Evolutionary conservation across 371 early-diverging fungal genomes (phyloP), one percentile per base, ranked within the genome.

Genomic region (Mortierella sp.): DNA sequence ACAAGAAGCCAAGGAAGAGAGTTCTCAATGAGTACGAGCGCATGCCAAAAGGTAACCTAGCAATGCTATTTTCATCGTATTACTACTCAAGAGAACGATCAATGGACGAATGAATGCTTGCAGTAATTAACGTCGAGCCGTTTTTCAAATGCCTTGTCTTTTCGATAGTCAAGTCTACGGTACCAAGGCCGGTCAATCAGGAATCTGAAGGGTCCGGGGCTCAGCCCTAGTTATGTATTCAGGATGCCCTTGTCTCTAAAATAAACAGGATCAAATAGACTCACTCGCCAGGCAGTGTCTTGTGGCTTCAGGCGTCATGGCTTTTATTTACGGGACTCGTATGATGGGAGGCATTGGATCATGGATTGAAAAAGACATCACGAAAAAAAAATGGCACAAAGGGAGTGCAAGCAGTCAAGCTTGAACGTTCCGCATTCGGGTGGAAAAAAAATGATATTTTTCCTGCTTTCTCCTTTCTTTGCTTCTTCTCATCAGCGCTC

Each of bases 1-100:
- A 76, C 14, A 87, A 84, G 43, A 89, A 85, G 55, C 83, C 89
- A 83, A 86, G 90, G 86, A 89, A 89, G 76, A 88, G 87, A 13
- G 92, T 90, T 53, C 88, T 91, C n/a, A 95, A 94, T 82, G 94
- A 92, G 9, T 95, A 95, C 74, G 95, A 95, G 82, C 89, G 92
- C 21, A 91, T 92, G 87, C 94, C 94, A 9, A 90, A 89, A 73
- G 91, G 92, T 81, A 92, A 88, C 74, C 77, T 88, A 76, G 4
- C 19, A 67, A 24, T 6, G 0, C 1, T 3, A 9, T 8, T 31
- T 34, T 34, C 61, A 16, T 3, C 34, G 61, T 34, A 67, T 21
- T 37, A 21, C 40, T 16, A 50, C 21, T 34, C 5, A 19, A 21
- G 37, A 6, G 21, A 8, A 34, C 64, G 21, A 61, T 8, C 5